Percentiles rank a stretch among this genome's conserved stretches.
Conservation (phyloP, 192 early-diverging fungal genomes). For the Powellomyces hirtus region DNA sequence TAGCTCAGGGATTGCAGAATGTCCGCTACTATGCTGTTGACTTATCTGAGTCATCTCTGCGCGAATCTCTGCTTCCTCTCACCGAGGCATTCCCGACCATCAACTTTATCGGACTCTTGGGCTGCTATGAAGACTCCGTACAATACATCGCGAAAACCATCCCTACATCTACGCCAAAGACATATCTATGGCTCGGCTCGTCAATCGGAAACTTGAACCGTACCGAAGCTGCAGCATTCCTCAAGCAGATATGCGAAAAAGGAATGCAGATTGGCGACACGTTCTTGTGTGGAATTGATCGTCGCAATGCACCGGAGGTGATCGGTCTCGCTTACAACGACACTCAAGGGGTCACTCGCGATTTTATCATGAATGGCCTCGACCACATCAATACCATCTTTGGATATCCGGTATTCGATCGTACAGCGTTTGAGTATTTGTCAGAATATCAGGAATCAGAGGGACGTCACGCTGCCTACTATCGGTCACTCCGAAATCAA, state of each 20-base stretch:
- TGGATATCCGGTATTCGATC: constrained; percentile 55
- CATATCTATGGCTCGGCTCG: constrained; percentile 85
- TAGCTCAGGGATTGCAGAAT: constrained; percentile 48
- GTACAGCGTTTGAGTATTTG: constrained; percentile 66
- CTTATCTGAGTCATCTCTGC: constrained; percentile 76
- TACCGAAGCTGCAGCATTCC: constrained; percentile 65
- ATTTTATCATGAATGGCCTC: constrained; percentile 85
- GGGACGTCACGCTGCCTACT: constrained; percentile 81
- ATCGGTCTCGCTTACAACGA: constrained; percentile 87
- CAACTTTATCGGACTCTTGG: constrained; percentile 74
- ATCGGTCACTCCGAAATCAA: constrained; percentile 55
- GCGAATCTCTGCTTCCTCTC: constrained; percentile 65
- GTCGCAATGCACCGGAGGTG: constrained; percentile 65
- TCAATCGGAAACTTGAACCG: constrained; percentile 80
- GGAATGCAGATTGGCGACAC: constrained; percentile 69
- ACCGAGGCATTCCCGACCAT: constrained; percentile 63
- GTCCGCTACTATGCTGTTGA: constrained; percentile 90
- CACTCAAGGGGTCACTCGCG: constrained; percentile 65
- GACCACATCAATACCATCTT: constrained; percentile 74
- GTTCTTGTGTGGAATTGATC: constrained; percentile 84
- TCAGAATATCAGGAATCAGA: constrained; percentile 67
- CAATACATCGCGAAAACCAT: constrained; percentile 47
- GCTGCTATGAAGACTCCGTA: constrained; percentile 86
- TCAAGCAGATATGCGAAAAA: constrained; percentile 53
- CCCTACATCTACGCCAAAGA: constrained; percentile 60